Evolutionary conservation across 1,284 basidiomycete species (phyloP), one percentile per base, ranked within the genome.

Genomic region (Polyporus tsugae): DNA sequence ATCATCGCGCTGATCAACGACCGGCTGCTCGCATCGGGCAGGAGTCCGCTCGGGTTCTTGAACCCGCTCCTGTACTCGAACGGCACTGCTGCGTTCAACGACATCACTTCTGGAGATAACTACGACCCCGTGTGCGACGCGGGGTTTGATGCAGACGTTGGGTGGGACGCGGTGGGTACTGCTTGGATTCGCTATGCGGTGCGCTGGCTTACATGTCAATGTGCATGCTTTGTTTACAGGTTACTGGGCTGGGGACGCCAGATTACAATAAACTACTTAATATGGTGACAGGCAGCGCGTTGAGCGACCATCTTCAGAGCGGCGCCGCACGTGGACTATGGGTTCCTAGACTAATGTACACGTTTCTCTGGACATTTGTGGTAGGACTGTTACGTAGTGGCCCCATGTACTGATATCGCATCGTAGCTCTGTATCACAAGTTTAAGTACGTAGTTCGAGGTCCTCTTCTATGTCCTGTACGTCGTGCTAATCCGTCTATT

Each of bases 241-340:
- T 89, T 52, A 89, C 88, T 62, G 89, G 89, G 4, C 76, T 89
- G 35, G 89, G 89, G 4, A 89, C 89, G 9, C 89, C 88, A 6
- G 82, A 90, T 74, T 90, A 89, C 76, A 73, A 81, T 60, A 85
- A 84, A 74, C 77, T 90, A 67, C 83, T 85, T 70, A 33, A 55
- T n/a, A 59, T 66, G 2, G 63, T 62, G 13, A 29, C 19, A 22
- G 58, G 58, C 6, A 11, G 6, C 15, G 19, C 11, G 11, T 13
- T 41, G 11, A 22, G 22, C 19, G 55, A 38, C 19, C 3, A 38
- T 9, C 19, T 38, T 42, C 36, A 60, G n/a, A 60, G 39, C 39
- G 39, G n/a, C 9, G 58, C 36, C 4, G 19, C 38, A 22, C 57
- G 17, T 25, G 11, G 35, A 6, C 17, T 25, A 25, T 15, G 9